A percentile compares a stretch with the other conserved stretches of the same genome.
Evolutionary conservation across 805 yeast species (phyloP).

Genomic region (Lipomyces kockii): DNA sequence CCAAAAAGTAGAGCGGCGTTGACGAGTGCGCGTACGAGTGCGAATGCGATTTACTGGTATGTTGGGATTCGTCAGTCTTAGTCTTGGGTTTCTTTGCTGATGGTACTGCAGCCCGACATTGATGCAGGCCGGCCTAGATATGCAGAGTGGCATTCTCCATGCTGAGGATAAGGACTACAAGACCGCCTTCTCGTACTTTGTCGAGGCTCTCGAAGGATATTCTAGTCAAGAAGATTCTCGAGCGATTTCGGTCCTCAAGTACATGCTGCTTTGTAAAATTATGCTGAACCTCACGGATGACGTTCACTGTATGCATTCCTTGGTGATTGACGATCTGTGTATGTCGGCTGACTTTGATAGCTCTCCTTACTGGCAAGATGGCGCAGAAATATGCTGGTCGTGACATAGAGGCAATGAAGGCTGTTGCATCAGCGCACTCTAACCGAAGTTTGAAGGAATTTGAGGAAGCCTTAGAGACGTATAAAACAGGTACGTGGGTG

Average conservation of each 20-base stretch:
- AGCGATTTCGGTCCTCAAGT: slow-evolving; percentile 80
- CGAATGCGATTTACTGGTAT: slow-evolving; percentile 87
- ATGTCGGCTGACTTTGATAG: slow-evolving; percentile 10
- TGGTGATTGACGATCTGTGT: background rate
- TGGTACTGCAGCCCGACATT: slow-evolving; percentile 61
- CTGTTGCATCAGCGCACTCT: slow-evolving; percentile 86
- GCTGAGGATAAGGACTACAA: slow-evolving; percentile 97
- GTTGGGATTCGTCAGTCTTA: background rate
- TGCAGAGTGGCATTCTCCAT: slow-evolving; percentile 92
- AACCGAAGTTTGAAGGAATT: slow-evolving; percentile 90
- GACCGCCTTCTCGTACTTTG: slow-evolving; percentile 94
- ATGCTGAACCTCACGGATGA: slow-evolving; percentile 90
- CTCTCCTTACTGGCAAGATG: slow-evolving; percentile 71
- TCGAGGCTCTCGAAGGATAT: slow-evolving; percentile 91
- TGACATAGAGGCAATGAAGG: slow-evolving; percentile 94
- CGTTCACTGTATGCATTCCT: slow-evolving; percentile 56
- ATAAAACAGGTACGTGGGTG: slow-evolving; percentile 42
- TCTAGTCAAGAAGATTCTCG: slow-evolving; percentile 61
- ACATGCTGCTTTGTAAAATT: slow-evolving; percentile 89
- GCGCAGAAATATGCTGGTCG: slow-evolving; percentile 75
- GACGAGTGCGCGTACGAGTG: slow-evolving; percentile 94
- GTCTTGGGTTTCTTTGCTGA: background rate
- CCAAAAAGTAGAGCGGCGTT: slow-evolving; percentile 90
- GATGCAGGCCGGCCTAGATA: slow-evolving; percentile 90
- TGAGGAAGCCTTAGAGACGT: slow-evolving; percentile 76